Base-by-base conservation (phyloP, 345 rosid species). In the Euphorbia lathyris region DNA sequence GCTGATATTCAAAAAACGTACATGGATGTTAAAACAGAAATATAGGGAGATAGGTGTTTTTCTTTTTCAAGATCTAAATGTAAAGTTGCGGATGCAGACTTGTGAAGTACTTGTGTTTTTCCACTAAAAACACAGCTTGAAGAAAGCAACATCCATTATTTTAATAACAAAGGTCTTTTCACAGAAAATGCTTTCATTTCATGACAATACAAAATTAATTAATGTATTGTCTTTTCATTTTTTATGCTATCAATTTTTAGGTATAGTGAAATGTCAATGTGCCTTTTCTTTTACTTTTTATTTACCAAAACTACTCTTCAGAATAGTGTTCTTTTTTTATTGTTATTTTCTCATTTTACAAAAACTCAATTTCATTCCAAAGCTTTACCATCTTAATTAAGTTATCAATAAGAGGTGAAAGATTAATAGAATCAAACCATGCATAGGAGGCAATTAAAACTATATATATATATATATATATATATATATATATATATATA, bases 131-230 rank as follows among this genome's bases (percentile, higher is more conserved):
- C 20, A 1, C 10, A n/a, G 4, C 25, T 3, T 7, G 10, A 9
- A 53, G 51, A 55, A 67, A 38, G 40, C 52, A 17, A 50, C 51
- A 56, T 38, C 51, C 71, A 67, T 55, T 34, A 34, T 34, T 34
- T 34, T 34, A 34, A 34, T 23, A 16, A 2, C 17, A 12, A 29
- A n/a, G 4, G 42, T 5, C 10, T 36, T 23, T 60, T 43, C 17
- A n/a, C 10, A 60, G 42, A 16, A 19, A 34, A n/a, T 60, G 42
- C 20, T 19, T 6, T 34, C 19, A 13, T 30, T 59, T 13, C 43
- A n/a, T 60, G 6, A 1, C 34, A 60, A 34, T 4, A 17, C 43
- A n/a, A 59, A 19, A 59, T 29, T 34, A 34, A 2, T 34, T 34
- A 34, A 2, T 34, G 11, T 7, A 32, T 1, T 51, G 56, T 51